These are phyloP conservation scores for Pterocarpus macrocarpus DNA, from an alignment of 306 rosid genomes.

Conservation along the genomic window DNA sequence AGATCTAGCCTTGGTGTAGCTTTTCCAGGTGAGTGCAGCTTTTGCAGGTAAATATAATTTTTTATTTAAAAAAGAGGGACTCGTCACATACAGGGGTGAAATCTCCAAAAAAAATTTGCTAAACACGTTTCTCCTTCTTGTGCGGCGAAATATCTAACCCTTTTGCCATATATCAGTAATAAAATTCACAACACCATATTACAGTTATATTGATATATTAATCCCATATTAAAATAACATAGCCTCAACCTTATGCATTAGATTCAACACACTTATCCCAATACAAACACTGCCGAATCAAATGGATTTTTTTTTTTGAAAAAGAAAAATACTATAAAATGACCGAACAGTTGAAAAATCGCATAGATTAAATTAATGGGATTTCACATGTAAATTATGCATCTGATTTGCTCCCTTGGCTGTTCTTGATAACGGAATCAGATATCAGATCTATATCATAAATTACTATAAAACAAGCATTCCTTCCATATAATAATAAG, in stretches of 20 bases:
- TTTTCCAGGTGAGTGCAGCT: no score
- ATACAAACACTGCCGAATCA: not conserved
- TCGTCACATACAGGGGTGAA: no score
- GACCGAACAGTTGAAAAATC: not conserved
- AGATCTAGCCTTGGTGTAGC: no score
- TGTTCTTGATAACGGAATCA: not conserved
- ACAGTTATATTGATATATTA: no score
- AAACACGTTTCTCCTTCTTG: no score
- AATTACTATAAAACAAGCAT: conserved; percentile 1
- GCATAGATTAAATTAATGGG: conserved; percentile 3
- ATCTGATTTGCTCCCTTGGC: not conserved
- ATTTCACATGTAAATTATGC: not conserved
- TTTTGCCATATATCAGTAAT: no score
- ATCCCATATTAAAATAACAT: no score
- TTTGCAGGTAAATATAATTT: no score
- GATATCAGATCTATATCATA: not conserved
- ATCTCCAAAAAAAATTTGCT: no score
- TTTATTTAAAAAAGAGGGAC: no score
- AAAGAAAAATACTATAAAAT: not conserved
- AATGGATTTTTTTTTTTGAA: not conserved
- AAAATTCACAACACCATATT: no score
- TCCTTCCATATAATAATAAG: not conserved
- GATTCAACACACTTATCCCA: not conserved
- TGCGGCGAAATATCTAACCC: no score
- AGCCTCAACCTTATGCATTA: not conserved